A percentile compares a stretch with the other conserved stretches of the same genome.
phyloP scores from a whole-genome alignment of 768 basidiomycete genomes.

The Imleria badia region DNA sequence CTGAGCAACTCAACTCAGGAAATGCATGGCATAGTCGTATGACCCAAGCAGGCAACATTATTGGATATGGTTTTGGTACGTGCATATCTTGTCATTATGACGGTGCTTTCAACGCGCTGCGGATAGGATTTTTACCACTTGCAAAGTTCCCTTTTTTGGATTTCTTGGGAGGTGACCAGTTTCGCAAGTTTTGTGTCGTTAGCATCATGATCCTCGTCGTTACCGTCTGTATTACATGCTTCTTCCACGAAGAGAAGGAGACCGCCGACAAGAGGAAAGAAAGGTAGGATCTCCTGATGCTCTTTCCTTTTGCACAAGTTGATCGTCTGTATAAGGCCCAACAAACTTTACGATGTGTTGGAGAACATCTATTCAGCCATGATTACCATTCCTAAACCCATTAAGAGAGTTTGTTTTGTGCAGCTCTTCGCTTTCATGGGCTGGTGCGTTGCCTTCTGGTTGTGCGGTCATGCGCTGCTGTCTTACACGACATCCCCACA shows the following conservation, averaged over 20 bases:
- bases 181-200: constrained; percentile 93
- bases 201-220: constrained; percentile 73
- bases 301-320: neutral
- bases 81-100: neutral
- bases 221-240: constrained; percentile 89
- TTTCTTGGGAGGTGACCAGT: constrained; percentile 87
- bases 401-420: constrained; percentile 87
- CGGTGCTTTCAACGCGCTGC: constrained; percentile 5
- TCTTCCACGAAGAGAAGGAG: constrained; percentile 78
- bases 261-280: constrained; percentile 47
- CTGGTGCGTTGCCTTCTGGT: constrained; percentile 52
- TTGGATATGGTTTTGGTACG: constrained; percentile 90
- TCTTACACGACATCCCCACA: constrained; percentile 25
- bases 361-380: constrained; percentile 76
- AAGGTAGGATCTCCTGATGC: constrained; percentile 33
- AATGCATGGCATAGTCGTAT: constrained; percentile 99
- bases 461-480: constrained; percentile 1
- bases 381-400: constrained; percentile 73
- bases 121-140: constrained; percentile 83
- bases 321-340: constrained; percentile 29
- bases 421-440: constrained; percentile 97
- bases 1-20: constrained; percentile 85
- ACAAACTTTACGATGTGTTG: constrained; percentile 69
- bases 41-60: constrained; percentile 94
- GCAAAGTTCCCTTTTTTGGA: constrained; percentile 72